phyloP scores from a whole-genome alignment of 192 early-diverging fungal species.

The Backusella sp. region DNA sequence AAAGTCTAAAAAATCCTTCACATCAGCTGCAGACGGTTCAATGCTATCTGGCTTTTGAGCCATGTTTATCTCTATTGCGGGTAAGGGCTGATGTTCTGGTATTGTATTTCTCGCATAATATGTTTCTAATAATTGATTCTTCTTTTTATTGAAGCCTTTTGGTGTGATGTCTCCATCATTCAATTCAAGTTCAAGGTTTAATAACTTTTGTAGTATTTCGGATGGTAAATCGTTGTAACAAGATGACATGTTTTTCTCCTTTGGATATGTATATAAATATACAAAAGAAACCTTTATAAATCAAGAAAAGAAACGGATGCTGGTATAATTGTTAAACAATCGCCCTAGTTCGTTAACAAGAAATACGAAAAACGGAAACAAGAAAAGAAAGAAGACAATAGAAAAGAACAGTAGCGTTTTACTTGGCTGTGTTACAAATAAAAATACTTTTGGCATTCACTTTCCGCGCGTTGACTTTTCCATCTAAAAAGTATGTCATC shows the following conservation, averaged over 20 bases:
- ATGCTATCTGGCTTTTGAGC: background rate
- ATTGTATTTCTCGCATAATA: background rate
- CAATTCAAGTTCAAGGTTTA: slow-evolving; percentile 42
- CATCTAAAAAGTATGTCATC: background rate
- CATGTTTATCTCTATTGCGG: background rate
- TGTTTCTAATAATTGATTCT: slow-evolving; percentile 4
- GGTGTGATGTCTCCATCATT: slow-evolving; percentile 70
- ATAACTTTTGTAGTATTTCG: slow-evolving; percentile 22
- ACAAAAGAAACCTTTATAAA: background rate
- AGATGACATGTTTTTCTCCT: slow-evolving; percentile 10
- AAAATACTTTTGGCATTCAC: background rate
- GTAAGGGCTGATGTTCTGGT: slow-evolving; percentile 36
- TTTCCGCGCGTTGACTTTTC: background rate
- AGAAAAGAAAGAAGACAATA: background rate
- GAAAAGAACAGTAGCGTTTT: background rate
- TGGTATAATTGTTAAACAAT: too few relatives aligned
- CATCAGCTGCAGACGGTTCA: slow-evolving; percentile 23
- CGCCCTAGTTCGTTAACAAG: too few relatives aligned
- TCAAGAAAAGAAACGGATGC: background rate
- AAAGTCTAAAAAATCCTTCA: slow-evolving; percentile 20
- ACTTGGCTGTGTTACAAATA: background rate
- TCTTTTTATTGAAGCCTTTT: slow-evolving; percentile 71
- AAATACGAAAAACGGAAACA: too few relatives aligned
- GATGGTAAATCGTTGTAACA: slow-evolving; percentile 8
- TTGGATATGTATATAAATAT: background rate